These are phyloP conservation scores for Eucalyptus globulus DNA, from an alignment of 345 rosid species.

Conservation along the genomic window DNA sequence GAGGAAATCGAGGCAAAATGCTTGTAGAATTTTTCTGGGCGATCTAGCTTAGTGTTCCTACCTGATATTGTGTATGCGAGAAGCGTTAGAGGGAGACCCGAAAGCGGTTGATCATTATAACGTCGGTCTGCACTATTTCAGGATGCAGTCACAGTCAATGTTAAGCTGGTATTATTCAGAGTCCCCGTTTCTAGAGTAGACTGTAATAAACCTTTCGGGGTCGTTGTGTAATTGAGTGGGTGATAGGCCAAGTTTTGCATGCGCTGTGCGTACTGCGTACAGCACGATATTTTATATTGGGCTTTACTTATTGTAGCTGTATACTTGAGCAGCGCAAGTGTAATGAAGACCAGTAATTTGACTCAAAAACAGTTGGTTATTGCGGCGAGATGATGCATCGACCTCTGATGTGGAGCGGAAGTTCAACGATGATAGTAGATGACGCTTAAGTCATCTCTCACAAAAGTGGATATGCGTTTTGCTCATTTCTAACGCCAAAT, in stretches of 20 bases:
- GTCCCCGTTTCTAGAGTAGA: neutral
- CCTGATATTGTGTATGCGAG: neutral
- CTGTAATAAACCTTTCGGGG: neutral
- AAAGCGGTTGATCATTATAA: neutral
- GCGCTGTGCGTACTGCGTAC: neutral
- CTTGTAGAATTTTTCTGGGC: slow-evolving; percentile 11
- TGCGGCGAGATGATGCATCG: neutral
- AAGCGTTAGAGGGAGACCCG: neutral
- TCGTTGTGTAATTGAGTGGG: neutral
- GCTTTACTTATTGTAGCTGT: neutral
- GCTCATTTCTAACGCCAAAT: neutral
- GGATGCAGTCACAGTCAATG: neutral
- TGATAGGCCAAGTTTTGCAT: neutral
- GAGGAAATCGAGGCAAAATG: slow-evolving; percentile 93
- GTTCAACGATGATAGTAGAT: neutral
- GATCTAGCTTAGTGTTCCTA: neutral
- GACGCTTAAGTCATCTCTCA: neutral
- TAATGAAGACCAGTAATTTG: neutral
- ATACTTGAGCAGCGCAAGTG: neutral
- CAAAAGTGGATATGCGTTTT: neutral
- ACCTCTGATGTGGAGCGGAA: neutral
- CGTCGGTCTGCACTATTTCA: neutral
- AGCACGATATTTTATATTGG: neutral
- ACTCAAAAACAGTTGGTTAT: neutral
- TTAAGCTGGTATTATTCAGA: neutral